Evolutionary conservation across 495 filamentous ascomycete genomes (phyloP).

Genomic region (Neurospora hispaniola): DNA sequence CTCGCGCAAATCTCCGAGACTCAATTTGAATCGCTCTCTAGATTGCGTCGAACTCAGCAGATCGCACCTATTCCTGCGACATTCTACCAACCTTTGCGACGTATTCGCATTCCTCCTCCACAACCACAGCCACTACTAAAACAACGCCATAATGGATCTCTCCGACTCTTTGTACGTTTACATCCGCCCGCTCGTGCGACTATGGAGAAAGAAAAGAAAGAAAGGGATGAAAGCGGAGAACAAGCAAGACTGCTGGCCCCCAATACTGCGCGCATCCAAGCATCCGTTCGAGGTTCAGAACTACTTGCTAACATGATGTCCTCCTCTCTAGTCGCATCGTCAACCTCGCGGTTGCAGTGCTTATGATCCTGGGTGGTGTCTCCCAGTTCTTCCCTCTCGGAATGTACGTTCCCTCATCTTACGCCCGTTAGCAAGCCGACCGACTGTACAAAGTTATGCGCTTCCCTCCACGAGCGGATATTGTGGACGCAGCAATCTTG

Average conservation of each 20-base stretch:
- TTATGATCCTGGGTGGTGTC: slow-evolving; percentile 88
- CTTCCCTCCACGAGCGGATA: not conserved
- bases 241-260: not conserved
- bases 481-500: not conserved
- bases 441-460: not conserved
- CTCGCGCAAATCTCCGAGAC: not conserved
- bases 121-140: too few species aligned
- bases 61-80: not conserved
- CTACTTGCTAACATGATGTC: slow-evolving; percentile 8
- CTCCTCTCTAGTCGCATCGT: slow-evolving; percentile 63
- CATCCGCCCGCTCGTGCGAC: not conserved
- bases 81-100: not conserved
- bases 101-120: not conserved
- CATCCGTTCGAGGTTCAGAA: not conserved
- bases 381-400: slow-evolving; percentile 65
- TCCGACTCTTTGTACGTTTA: slow-evolving; percentile 36
- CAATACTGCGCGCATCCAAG: not conserved
- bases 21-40: not conserved
- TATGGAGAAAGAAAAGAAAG: not conserved
- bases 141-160: slow-evolving; percentile 28
- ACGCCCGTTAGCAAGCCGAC: slow-evolving; percentile 11
- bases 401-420: slow-evolving; percentile 36
- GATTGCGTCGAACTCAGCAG: not conserved
- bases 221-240: not conserved
- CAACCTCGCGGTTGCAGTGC: slow-evolving; percentile 76